A percentile compares a stretch with the other conserved stretches of the same genome.
These are phyloP conservation scores for Cercophora samala DNA, from an alignment of 495 filamentous ascomycete species.

Conservation along the genomic window DNA sequence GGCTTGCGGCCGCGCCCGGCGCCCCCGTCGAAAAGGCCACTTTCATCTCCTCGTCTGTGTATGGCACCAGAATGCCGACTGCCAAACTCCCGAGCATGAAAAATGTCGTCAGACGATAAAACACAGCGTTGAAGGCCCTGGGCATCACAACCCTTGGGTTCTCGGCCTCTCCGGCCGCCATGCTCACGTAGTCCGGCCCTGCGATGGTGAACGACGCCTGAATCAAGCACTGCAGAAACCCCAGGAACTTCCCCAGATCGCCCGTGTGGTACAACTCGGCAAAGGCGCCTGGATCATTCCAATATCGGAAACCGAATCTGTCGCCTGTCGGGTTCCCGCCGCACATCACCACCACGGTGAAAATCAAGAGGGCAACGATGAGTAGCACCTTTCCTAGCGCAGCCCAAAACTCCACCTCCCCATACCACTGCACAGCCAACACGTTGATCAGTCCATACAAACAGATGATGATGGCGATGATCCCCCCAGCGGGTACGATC, in stretches of 20 bases:
- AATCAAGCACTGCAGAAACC: constrained; percentile 67
- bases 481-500: constrained; percentile 58
- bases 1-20: constrained; percentile 66
- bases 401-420: constrained; percentile 58
- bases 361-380: constrained; percentile 62
- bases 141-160: constrained; percentile 65
- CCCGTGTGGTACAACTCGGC: constrained; percentile 57
- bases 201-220: constrained; percentile 77
- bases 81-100: constrained; percentile 71
- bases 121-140: constrained; percentile 71
- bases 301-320: constrained; percentile 72
- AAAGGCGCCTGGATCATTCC: constrained; percentile 70
- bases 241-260: constrained; percentile 62
- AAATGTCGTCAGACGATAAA: constrained; percentile 70
- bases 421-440: constrained; percentile 62
- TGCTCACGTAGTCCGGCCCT: constrained; percentile 77
- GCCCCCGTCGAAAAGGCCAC: constrained; percentile 50
- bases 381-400: constrained; percentile 65
- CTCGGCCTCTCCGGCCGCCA: constrained; percentile 71
- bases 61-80: constrained; percentile 65
- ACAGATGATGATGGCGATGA: constrained; percentile 59
- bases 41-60: constrained; percentile 51
- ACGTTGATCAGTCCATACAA: constrained; percentile 65
- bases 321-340: constrained; percentile 68
- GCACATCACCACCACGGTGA: constrained; percentile 72